Base-by-base conservation (phyloP, 2,329 filamentous ascomycete species). In the Claviceps capensis region DNA sequence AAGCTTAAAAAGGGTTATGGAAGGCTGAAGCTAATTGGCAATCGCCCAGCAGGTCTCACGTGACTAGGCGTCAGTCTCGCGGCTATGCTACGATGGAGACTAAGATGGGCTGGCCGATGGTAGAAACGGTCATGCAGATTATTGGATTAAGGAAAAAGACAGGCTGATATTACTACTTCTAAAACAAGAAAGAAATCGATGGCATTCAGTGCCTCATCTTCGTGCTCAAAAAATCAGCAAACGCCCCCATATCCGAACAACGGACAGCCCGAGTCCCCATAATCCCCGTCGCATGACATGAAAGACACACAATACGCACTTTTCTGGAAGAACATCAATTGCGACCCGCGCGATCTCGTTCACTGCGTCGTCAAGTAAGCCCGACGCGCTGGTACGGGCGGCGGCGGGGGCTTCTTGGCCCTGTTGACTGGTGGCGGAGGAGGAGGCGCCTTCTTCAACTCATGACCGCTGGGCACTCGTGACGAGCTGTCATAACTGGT, bases 371-470 rank as follows among this genome's bases (percentile, higher is more conserved):
- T 52, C 36, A 59, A 23, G 48, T 66, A 63, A 49, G 61, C 63
- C 48, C 61, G 60, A 43, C 65, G 58, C 2, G 62, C 53, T 13
- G 66, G 66, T 37, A 67, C 65, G 43, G 66, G 64, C 14, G 61
- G 61, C 30, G 66, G 66, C 22, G 69, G 63, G 4, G 66, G 66
- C 60, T 68, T 68, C 60, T 67, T 69, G 50, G 65, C 68, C 13
- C 75, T 73, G 56, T 77, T 72, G 36, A 66, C 63, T 2, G 74
- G 73, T 37, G 76, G 76, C 8, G 76, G 67, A 2, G 77, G 76
- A 46, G 76, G 77, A 11, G 76, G 65, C 3, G 74, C 74, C 67
- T 80, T 80, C 70, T 78, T 79, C 52, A 69, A 63, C 36, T 70
- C 57, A 6, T 52, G 52, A n/a, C 46, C 47, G 41, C 34, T 48